Evolutionary conservation across 2,329 filamentous ascomycete genomes (phyloP).

Genomic region (Pseudogymnoascus sp.): DNA sequence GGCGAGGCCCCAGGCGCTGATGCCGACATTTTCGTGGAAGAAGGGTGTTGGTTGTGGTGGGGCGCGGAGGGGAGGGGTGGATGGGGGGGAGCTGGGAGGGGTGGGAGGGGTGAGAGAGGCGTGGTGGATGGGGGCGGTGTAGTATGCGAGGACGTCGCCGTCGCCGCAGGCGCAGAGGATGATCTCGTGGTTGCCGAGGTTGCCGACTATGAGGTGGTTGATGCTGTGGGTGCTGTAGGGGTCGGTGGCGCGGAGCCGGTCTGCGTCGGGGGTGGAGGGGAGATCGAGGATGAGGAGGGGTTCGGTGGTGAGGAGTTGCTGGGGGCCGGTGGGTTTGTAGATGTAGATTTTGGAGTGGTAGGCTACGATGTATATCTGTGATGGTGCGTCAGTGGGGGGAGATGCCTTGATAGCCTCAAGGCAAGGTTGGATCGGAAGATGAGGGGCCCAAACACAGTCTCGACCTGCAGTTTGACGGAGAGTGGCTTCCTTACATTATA

Average conservation of each 20-base stretch:
- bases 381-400: not conserved
- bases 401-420: not conserved
- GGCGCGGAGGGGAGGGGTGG: not conserved
- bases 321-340: conserved; percentile 41
- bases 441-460: not conserved
- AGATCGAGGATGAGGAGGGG: conserved; percentile 45
- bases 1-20: conserved; percentile 81
- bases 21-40: conserved; percentile 66
- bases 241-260: conserved; percentile 44
- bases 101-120: not conserved
- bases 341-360: conserved; percentile 50
- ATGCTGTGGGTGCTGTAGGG: conserved; percentile 46
- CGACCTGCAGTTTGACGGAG: not conserved
- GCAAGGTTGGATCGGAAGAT: not conserved
- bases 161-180: conserved; percentile 62
- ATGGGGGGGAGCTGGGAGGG: not conserved
- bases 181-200: conserved; percentile 62
- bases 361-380: conserved; percentile 53
- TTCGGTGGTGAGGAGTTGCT: conserved; percentile 39
- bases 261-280: conserved; percentile 30
- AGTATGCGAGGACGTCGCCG: conserved; percentile 65
- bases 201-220: conserved; percentile 61
- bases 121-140: conserved; percentile 34
- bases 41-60: conserved; percentile 34
- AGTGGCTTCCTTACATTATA: conserved; percentile 39